These are phyloP conservation scores for Diutina siamensis DNA, from an alignment of 1,139 yeast species.

Conservation along the genomic window DNA sequence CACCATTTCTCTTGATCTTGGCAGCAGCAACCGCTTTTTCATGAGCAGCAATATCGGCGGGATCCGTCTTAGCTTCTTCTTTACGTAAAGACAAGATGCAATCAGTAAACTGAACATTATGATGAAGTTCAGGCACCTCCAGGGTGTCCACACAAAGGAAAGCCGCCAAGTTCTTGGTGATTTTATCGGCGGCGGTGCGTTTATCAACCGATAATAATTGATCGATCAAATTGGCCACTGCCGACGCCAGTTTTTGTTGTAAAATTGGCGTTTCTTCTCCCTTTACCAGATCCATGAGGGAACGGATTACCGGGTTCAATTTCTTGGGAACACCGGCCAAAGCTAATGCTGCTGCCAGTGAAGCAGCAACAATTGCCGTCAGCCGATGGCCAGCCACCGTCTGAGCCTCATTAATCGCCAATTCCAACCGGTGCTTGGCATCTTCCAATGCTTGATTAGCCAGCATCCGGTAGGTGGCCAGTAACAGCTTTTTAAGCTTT, in stretches of 20 bases:
- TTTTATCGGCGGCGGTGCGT: constrained; percentile 70
- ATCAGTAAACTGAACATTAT: constrained; percentile 46
- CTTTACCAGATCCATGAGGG: constrained; percentile 89
- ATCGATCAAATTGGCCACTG: constrained; percentile 54
- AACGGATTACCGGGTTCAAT: constrained; percentile 76
- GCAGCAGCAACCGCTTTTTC: constrained; percentile 64
- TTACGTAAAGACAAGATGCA: constrained; percentile 65
- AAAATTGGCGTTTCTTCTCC: constrained; percentile 55
- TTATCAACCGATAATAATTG: constrained; percentile 49
- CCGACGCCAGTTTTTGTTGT: constrained; percentile 60
- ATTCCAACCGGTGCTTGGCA: constrained; percentile 54
- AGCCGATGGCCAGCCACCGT: constrained; percentile 42
- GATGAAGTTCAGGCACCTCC: constrained; percentile 87
- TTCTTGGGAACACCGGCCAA: constrained; percentile 66
- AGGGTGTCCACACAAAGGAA: constrained; percentile 91
- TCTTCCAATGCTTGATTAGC: constrained; percentile 71
- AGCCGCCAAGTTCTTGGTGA: constrained; percentile 82
- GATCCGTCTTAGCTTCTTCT: constrained; percentile 66
- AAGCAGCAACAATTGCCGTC: constrained; percentile 57
- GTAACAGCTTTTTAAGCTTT: constrained; percentile 49
- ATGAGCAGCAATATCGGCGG: constrained; percentile 52
- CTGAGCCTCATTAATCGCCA: constrained; percentile 63
- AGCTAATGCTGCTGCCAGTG: constrained; percentile 63
- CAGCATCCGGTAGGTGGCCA: constrained; percentile 63
- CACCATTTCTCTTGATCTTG: constrained; percentile 73